These are phyloP conservation scores for Phytophthora tentaculata DNA, from an alignment of 352 stramenopile species.

Conservation along the genomic window DNA sequence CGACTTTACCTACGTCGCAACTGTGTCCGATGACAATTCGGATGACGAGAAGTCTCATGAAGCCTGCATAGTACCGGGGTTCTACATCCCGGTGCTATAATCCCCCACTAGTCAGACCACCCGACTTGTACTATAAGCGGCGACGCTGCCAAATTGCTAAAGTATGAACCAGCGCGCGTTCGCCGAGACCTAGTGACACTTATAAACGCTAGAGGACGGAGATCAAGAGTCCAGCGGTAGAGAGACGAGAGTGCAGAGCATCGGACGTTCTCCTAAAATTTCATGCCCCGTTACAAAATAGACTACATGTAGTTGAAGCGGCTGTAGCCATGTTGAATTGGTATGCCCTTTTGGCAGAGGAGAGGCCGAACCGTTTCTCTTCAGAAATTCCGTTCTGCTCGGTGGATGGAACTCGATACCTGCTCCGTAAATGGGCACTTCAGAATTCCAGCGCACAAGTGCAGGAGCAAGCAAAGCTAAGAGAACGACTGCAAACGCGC, in stretches of 20 bases:
- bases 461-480: constrained; percentile 4
- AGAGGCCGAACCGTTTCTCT: constrained; percentile 14
- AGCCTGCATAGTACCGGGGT: constrained; percentile 12
- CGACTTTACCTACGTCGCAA: constrained; percentile 38
- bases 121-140: constrained; percentile 16
- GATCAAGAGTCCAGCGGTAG: constrained; percentile 16
- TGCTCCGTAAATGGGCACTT: constrained; percentile 14
- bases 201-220: constrained; percentile 1
- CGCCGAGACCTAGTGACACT: constrained; percentile 1
- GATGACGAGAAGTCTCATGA: constrained; percentile 14
- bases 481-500: constrained; percentile 30
- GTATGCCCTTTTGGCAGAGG: constrained; percentile 19
- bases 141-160: background rate
- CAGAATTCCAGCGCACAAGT: constrained; percentile 20
- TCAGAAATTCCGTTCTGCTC: constrained; percentile 15
- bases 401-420: constrained; percentile 5
- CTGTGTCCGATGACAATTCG: constrained; percentile 13
- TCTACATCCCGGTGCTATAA: constrained; percentile 43
- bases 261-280: constrained; percentile 4
- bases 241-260: too few species aligned
- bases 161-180: background rate
- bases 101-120: background rate
- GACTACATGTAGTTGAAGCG: constrained; percentile 1
- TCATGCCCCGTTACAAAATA: constrained; percentile 6
- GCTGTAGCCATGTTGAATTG: constrained; percentile 21